These are phyloP conservation scores for Phytophthora pistaciae DNA, from an alignment of 352 stramenopile genomes.

Conservation along the genomic window DNA sequence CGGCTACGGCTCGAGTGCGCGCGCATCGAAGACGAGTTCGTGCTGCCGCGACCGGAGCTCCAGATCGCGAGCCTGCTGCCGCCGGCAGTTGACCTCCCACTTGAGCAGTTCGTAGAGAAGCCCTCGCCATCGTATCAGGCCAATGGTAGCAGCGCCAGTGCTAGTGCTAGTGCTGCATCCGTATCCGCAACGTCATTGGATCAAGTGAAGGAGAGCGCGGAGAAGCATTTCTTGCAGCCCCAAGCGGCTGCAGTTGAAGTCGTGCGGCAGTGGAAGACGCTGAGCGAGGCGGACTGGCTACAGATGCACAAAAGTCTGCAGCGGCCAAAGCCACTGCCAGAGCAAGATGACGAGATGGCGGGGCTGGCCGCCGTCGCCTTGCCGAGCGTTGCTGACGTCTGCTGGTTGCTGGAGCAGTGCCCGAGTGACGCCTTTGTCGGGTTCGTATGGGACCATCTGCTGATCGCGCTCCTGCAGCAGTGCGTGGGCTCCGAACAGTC, in stretches of 20 bases:
- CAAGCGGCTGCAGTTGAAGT: conserved; percentile 31
- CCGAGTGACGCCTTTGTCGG: conserved; percentile 46
- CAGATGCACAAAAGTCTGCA: conserved; percentile 37
- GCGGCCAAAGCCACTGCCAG: background rate
- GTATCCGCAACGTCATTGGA: background rate
- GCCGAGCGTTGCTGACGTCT: conserved; percentile 34
- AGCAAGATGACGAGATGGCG: conserved; percentile 14
- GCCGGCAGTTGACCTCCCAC: conserved; percentile 19
- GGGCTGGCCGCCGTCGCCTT: background rate
- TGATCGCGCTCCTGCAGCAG: conserved; percentile 44
- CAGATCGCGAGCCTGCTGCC: conserved; percentile 51
- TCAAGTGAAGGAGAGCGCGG: conserved; percentile 26
- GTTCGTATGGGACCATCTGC: conserved; percentile 67
- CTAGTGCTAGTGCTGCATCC: background rate
- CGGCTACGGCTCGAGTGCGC: conserved; percentile 25
- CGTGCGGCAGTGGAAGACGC: conserved; percentile 33
- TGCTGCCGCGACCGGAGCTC: conserved; percentile 55
- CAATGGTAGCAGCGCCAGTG: background rate
- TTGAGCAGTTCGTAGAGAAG: conserved; percentile 34
- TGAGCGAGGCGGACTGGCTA: conserved; percentile 60
- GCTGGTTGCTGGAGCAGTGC: conserved; percentile 49
- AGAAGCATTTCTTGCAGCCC: conserved; percentile 38
- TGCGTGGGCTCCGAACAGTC: conserved; percentile 2
- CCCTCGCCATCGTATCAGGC: background rate
- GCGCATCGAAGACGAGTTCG: conserved; percentile 56